A percentile compares a stretch with the other conserved stretches of the same genome.
Evolutionary conservation across 768 basidiomycete species (phyloP).

Genomic region (Tylopilus rubrobrunneus): DNA sequence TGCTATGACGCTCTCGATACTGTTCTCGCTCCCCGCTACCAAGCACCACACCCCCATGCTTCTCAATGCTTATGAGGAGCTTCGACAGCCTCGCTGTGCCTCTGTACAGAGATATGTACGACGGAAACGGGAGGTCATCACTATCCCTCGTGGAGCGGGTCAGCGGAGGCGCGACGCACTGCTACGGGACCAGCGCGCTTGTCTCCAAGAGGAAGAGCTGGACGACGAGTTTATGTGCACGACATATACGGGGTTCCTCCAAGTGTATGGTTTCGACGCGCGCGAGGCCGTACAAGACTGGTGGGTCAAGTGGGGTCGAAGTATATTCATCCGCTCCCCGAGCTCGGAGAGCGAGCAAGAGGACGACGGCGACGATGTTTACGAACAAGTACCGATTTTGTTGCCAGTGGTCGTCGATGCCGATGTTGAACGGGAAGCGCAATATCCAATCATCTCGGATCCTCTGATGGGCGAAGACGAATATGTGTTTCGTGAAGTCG

Average conservation of each 20-base stretch:
- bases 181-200: conserved; percentile 25
- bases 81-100: conserved; percentile 47
- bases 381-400: neutral
- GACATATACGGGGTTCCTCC: conserved; percentile 49
- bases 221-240: conserved; percentile 37
- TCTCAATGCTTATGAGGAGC: conserved; percentile 53
- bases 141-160: conserved; percentile 38
- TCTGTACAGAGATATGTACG: conserved; percentile 39
- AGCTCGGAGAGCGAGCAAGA: neutral
- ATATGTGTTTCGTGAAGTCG: conserved; percentile 8
- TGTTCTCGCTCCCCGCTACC: conserved; percentile 49
- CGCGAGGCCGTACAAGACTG: conserved; percentile 56
- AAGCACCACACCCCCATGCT: conserved; percentile 45
- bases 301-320: conserved; percentile 53
- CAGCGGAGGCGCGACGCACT: conserved; percentile 44
- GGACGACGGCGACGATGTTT: neutral
- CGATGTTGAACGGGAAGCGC: conserved; percentile 8
- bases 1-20: conserved; percentile 52
- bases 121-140: conserved; percentile 40
- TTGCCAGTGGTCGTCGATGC: conserved; percentile 10
- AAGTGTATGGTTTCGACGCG: conserved; percentile 46
- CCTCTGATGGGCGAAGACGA: conserved; percentile 12
- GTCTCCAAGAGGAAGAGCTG: conserved; percentile 36
- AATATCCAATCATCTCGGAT: conserved; percentile 11
- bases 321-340: conserved; percentile 3